Conservation (phyloP, 345 rosid species). For the Lepidium sativum region DNA sequence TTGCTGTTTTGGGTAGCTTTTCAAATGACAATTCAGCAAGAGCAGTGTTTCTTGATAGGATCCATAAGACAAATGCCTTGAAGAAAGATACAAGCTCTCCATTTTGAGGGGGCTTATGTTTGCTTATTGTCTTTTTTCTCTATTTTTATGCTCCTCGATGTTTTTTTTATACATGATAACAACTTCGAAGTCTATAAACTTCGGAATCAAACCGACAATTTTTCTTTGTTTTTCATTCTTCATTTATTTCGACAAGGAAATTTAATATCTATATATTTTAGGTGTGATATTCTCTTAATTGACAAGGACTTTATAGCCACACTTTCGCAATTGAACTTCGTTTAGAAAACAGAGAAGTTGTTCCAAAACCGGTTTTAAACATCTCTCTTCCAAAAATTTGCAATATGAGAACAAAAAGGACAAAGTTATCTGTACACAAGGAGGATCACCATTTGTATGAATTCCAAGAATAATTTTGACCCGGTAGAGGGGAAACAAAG, state of each 20-base stretch:
- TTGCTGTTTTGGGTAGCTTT: slow-evolving; percentile 75
- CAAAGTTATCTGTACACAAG: background rate
- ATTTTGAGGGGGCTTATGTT: slow-evolving; percentile 5
- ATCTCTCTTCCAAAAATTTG: background rate
- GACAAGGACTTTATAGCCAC: background rate
- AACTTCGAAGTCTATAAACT: background rate
- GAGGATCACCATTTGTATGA: background rate
- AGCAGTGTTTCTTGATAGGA: slow-evolving; percentile 52
- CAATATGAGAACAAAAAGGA: background rate
- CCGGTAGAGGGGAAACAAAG: background rate
- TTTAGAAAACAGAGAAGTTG: background rate
- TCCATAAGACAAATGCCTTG: slow-evolving; percentile 26
- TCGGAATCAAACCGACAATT: background rate
- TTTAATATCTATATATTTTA: background rate
- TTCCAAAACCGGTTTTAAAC: background rate
- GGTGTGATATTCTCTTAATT: background rate
- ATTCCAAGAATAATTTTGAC: slow-evolving; percentile 18
- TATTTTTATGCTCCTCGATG: background rate
- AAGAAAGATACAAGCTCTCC: slow-evolving; percentile 12
- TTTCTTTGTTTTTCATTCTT: slow-evolving; percentile 6
- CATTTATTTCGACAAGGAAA: background rate
- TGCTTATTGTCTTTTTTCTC: background rate
- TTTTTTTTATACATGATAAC: background rate
- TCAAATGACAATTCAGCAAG: slow-evolving; percentile 47
- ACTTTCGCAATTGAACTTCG: background rate